Base-by-base conservation (phyloP, 805 yeast species). In the Candida piceae region DNA sequence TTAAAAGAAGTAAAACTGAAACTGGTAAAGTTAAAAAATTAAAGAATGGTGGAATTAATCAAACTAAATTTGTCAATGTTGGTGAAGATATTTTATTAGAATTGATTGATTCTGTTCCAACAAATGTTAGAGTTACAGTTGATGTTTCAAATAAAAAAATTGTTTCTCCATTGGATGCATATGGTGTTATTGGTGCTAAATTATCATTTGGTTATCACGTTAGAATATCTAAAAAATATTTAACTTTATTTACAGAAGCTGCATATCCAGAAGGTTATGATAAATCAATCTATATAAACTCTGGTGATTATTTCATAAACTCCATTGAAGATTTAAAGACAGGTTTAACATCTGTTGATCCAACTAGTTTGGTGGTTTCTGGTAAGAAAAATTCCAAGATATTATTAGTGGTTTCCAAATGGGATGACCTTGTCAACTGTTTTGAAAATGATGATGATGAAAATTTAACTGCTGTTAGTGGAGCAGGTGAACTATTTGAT, bases 61-160 rank as follows among this genome's bases (percentile, higher is more conserved):
- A 67, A 27, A 88, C 96, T 5, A 79, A 78, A 48, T 84, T 69
- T 50, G 84, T 88, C 34, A 86, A 88, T 51, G 68, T 88, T 31
- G 97, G 97, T 1, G 72, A 68, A 38, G 63, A 66, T 2, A 62
- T 72, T 36, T 69, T 79, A 13, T 48, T 88, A 22, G 80, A 80
- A 53, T 67, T 88, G 34, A 59, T 58, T 7, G 74, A 72, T 44
- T 78, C 78, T 39, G 79, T 85, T 4, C 95, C 95, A 3, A 72
- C 76, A 0, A 78, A 84, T 48, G 86, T 82, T 12, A 67, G 95
- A 46, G 95, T 89, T 8, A 85, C 94, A 0, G 85, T 89, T 2
- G 86, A 89, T 50, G 44, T 78, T 8, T 64, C 74, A 31, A 72
- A 72, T 9, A 71, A 69, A 34, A 72, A 70, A 36, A 74, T 86